Base-by-base conservation (phyloP, 2,329 filamentous ascomycete genomes). In the Bipolaris oryzae region DNA sequence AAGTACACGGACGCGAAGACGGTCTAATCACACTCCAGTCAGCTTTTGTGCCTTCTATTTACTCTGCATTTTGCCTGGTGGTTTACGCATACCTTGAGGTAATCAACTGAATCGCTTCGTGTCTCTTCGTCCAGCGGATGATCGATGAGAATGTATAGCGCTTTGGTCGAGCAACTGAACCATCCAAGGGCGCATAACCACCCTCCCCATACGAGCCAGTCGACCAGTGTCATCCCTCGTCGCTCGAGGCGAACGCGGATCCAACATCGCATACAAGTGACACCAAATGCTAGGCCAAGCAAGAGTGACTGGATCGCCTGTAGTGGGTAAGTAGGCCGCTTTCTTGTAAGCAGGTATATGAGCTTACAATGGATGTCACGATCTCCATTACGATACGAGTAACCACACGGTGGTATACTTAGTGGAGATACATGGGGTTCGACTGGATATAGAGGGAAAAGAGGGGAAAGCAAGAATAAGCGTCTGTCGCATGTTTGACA, bases 161-260 rank as follows among this genome's bases (percentile, higher is more conserved):
- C 55, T 20, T 55, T 55, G 1, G 59, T 50, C 7, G 63, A 68
- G 28, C 66, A 67, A 33, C 44, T 38, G 16, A 59, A 50, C 53
- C 66, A 69, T 16, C 64, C 66, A 7, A 64, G 28, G 13, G 58
- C 53, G 47, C 64, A 63, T 13, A 63, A 10, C 63, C 63, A 67
- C 28, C 60, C 66, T n/a, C 51, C 60, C 58, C 61, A 67, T 3
- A 69, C 58, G 11, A 69, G 52, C 20, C 63, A 68, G 45, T 69
- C 66, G 15, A 65, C 48, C 0, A 63, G 9, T 3, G 57, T 65
- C 16, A 69, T 10, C 9, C n/a, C 42, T 3, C 65, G 63, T 9
- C 49, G 52, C 44, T 68, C 64, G 23, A 63, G 16, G 10, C 37
- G 10, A 6, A 63, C 10, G 9, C 64, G 64, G 15, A 69, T 41